These are phyloP conservation scores for Hortiboletus campestris DNA, from an alignment of 768 basidiomycete species.

Conservation along the genomic window DNA sequence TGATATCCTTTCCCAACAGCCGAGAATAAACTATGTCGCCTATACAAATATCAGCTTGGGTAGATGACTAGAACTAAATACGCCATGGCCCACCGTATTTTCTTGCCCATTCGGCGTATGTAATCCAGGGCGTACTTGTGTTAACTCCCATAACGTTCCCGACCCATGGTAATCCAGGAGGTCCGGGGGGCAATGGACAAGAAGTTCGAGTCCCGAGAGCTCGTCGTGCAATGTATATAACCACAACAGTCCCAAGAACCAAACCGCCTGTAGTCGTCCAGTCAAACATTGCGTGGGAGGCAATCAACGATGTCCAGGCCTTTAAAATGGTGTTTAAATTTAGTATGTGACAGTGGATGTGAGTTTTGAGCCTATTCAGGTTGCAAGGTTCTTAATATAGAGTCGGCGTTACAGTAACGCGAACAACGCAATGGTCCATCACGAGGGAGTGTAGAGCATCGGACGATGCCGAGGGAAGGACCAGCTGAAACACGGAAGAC, in stretches of 20 bases:
- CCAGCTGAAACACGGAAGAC: too few relatives aligned
- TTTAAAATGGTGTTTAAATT: neutral
- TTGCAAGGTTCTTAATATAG: too few relatives aligned
- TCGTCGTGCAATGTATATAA: neutral
- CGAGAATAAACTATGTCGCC: conserved; percentile 2
- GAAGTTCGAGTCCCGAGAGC: neutral
- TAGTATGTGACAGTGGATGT: neutral
- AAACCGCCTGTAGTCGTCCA: neutral
- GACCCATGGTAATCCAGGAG: neutral
- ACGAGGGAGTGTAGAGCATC: too few relatives aligned
- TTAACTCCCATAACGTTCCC: neutral
- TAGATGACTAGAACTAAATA: neutral
- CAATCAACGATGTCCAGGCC: neutral
- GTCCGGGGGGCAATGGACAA: neutral
- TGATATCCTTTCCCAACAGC: conserved; percentile 2
- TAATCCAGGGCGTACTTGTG: neutral
- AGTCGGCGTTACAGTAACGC: too few relatives aligned
- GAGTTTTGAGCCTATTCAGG: too few relatives aligned
- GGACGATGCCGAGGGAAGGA: too few relatives aligned
- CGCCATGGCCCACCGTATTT: conserved; percentile 1
- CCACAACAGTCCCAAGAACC: neutral
- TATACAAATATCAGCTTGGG: neutral
- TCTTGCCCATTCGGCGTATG: neutral
- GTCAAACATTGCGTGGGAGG: neutral
- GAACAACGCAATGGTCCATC: too few relatives aligned